Percentiles rank a stretch among this genome's conserved stretches.
Evolutionary conservation across 202 grass and related monocot genomes (phyloP).

Genomic region (Carex arenaria): DNA sequence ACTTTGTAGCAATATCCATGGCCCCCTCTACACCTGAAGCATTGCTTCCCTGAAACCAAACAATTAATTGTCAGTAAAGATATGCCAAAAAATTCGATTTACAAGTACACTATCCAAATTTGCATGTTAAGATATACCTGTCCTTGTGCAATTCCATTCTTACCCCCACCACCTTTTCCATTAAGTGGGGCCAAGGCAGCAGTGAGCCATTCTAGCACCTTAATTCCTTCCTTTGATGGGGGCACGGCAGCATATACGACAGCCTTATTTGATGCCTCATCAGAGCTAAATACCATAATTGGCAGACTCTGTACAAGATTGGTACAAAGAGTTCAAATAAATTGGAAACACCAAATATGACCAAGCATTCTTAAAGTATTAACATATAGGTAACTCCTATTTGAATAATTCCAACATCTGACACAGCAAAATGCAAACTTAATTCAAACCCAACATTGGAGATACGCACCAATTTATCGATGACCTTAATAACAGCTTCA

Average conservation of each 20-base stretch:
- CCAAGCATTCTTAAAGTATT: not conserved
- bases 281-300: slow-evolving; percentile 91
- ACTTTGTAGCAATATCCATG: slow-evolving; percentile 71
- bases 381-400: not conserved
- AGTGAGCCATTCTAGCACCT: slow-evolving; percentile 85
- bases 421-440: not conserved
- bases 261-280: slow-evolving; percentile 72
- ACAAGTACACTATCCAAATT: not conserved
- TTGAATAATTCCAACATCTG: not conserved
- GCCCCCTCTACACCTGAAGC: slow-evolving; percentile 65
- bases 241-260: slow-evolving; percentile 82
- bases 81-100: not conserved
- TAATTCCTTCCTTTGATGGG: slow-evolving; percentile 36
- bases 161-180: slow-evolving; percentile 91
- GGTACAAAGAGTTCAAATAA: not conserved
- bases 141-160: slow-evolving; percentile 85
- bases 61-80: not conserved
- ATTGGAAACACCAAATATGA: not conserved
- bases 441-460: not conserved
- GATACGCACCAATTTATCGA: slow-evolving; percentile 56
- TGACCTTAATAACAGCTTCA: slow-evolving; percentile 87
- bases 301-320: slow-evolving; percentile 50
- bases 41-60: slow-evolving; percentile 68
- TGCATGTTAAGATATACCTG: slow-evolving; percentile 47
- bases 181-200: slow-evolving; percentile 70